Base-by-base conservation (phyloP, 2,329 filamentous ascomycete genomes). In the Neopestalotiopsis rosae region DNA sequence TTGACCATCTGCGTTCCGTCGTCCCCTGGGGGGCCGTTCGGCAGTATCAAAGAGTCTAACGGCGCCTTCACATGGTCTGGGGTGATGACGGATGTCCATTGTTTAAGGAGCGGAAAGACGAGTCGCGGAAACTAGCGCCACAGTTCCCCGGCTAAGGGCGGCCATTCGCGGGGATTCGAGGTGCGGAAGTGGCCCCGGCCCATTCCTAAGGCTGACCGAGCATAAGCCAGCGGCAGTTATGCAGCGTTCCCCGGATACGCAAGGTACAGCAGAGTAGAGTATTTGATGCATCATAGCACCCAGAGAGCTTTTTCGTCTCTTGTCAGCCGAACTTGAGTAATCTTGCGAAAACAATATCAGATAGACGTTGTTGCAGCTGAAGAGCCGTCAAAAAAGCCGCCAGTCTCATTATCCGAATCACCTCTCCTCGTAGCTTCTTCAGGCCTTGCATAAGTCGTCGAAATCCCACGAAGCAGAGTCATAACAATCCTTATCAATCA, bases 111-210 rank as follows among this genome's bases (percentile, higher is more conserved):
- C 65, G 65, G 65, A 67, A 67, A 34, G 32, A 42, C 38, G 20
- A 45, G 40, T 45, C 40, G 61, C 61, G 61, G 61, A 45, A 64
- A 64, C 38, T 49, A 64, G 34, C 56, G 65, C 65, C 65, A 59
- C 65, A 30, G 24, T 38, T n/a, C n/a, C 40, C 13, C 65, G 65
- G 65, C 65, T 67, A 67, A 61, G 65, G 49, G 65, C 65, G 65
- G 65, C 65, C 65, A 67, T n/a, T 67, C 52, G 52, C 65, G 65
- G 65, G 56, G 45, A n/a, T 20, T 56, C 17, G 45, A 14, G 17
- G n/a, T 24, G 65, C 65, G 65, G 65, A 67, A 67, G 20, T 40
- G 17, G 30, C 14, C 24, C 65, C 52, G 52, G 52, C 56, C 34
- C n/a, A 28, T 28, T 52, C 12, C 28, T 28, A 45, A 64, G 59